Evolutionary conservation across 495 filamentous ascomycete genomes (phyloP), one percentile per base, ranked within the genome.

Genomic region (Pseudotulostoma volvatum): DNA sequence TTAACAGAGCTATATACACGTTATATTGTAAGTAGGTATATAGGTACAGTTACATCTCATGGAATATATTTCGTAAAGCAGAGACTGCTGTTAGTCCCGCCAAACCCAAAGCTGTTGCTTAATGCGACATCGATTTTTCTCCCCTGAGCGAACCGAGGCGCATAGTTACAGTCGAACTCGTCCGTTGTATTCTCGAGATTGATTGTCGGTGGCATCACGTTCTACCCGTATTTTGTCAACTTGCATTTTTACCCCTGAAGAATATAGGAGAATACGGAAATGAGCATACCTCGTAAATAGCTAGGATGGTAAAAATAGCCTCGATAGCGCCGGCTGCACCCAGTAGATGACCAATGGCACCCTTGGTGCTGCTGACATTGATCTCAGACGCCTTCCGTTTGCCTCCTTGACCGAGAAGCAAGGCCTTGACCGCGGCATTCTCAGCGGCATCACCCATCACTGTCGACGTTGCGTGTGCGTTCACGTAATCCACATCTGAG

Each of bases 91-190:
- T 96, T 96, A 7, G 90, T 97, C 19, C 90, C 90, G 7, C 90
- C 90, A 64, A 97, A 97, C 1, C 90, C 90, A 67, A 97, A 97
- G 51, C 88, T 96, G 50, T 97, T 97, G 14, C 83, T 85, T 47
- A 97, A 44, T 21, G 79, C 79, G 18, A 87, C 81, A 40, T 79
- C 67, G 16, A 95, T 75, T 31, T 48, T 50, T 7, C 74, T 74
- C 18, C 77, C 53, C 51, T 95, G 87, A 1, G 81, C 66, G 20
- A 64, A 43, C 1, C 74, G 63, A 0, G 85, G 76, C 2, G 92
- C 76, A 59, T 93, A 88, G 56, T 97, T 95, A 64, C 84, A 93
- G 38, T 77, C 65, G 36, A 86, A 84, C 7, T 74, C 81, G 37
- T 75, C 64, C 17, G 71, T 68, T 15, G 76, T 61, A n/a, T 69